Evolutionary conservation across 2,329 filamentous ascomycete genomes (phyloP).

Genomic region (Drechslerella coelobrocha): DNA sequence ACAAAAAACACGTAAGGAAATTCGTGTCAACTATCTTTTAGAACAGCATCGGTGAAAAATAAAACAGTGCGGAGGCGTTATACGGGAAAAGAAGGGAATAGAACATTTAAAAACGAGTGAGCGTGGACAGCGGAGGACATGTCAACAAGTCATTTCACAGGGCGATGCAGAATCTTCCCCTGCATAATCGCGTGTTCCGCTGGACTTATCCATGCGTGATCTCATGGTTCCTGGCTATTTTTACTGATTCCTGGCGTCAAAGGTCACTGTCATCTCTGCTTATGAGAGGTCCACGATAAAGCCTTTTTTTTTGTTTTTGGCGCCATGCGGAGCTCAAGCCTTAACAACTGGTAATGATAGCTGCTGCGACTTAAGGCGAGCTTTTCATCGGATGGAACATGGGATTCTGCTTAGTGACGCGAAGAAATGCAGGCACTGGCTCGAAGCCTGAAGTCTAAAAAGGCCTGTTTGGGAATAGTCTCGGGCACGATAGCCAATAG

Average conservation of each 20-base stretch:
- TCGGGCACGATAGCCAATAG: conserved; percentile 18
- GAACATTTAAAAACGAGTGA: conserved; percentile 40
- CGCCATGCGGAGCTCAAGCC: too few relatives aligned
- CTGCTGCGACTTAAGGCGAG: conserved; percentile 16
- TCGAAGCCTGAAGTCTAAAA: conserved; percentile 21
- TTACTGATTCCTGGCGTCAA: conserved; percentile 41
- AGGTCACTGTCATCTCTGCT: conserved; percentile 23
- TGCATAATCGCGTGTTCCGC: conserved; percentile 40
- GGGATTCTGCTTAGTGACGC: conserved; percentile 25
- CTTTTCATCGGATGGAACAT: conserved; percentile 4
- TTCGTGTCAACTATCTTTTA: conserved; percentile 34
- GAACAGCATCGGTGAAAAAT: conserved; percentile 25
- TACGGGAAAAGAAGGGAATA: conserved; percentile 7
- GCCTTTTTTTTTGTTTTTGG: neutral
- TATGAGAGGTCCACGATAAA: conserved; percentile 4
- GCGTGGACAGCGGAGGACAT: conserved; percentile 20
- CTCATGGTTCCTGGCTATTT: conserved; percentile 42
- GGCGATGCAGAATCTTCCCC: conserved; percentile 21
- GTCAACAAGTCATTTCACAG: conserved; percentile 44
- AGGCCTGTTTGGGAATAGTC: conserved; percentile 23
- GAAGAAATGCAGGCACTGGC: conserved; percentile 34
- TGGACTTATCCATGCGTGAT: conserved; percentile 36
- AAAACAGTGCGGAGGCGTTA: conserved; percentile 38
- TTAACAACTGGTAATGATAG: too few relatives aligned
- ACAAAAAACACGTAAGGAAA: conserved; percentile 43